These are phyloP conservation scores for Mangifera indica DNA, from an alignment of 345 rosid species.

Conservation along the genomic window DNA sequence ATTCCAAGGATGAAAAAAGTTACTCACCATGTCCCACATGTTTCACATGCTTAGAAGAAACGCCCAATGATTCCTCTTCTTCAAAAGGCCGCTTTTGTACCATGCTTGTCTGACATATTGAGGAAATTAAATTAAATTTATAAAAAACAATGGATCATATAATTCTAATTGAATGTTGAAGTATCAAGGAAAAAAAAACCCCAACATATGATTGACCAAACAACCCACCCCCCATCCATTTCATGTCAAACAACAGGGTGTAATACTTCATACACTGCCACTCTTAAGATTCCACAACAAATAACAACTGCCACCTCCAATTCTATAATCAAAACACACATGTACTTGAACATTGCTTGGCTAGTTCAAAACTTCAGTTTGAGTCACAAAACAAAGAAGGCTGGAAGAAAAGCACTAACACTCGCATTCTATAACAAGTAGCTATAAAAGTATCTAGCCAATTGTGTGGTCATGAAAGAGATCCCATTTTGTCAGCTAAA, in stretches of 20 bases:
- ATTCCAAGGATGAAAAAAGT: conserved; percentile 26
- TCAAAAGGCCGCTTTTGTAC: conserved; percentile 47
- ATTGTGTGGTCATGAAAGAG: not conserved
- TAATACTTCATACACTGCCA: too few species aligned
- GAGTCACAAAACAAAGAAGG: not conserved
- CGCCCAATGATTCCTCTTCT: conserved; percentile 33
- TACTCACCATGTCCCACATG: conserved; percentile 26
- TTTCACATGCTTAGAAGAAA: conserved; percentile 41
- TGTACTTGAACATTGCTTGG: too few species aligned
- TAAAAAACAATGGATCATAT: not conserved
- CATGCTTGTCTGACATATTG: conserved; percentile 34
- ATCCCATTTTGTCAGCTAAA: not conserved
- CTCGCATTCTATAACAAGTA: not conserved
- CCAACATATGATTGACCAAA: too few species aligned
- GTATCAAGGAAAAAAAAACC: too few species aligned
- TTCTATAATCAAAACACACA: too few species aligned
- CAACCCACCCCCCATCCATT: too few species aligned
- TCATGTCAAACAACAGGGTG: too few species aligned
- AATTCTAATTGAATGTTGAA: too few species aligned
- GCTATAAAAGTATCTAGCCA: not conserved
- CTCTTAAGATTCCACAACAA: too few species aligned
- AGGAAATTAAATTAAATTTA: not conserved
- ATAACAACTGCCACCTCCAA: too few species aligned
- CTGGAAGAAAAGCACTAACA: not conserved
- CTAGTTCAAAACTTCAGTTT: too few species aligned